Evolutionary conservation across 768 basidiomycete genomes (phyloP), one percentile per base, ranked within the genome.

Genomic region (Dacryopinax primogenitus): DNA sequence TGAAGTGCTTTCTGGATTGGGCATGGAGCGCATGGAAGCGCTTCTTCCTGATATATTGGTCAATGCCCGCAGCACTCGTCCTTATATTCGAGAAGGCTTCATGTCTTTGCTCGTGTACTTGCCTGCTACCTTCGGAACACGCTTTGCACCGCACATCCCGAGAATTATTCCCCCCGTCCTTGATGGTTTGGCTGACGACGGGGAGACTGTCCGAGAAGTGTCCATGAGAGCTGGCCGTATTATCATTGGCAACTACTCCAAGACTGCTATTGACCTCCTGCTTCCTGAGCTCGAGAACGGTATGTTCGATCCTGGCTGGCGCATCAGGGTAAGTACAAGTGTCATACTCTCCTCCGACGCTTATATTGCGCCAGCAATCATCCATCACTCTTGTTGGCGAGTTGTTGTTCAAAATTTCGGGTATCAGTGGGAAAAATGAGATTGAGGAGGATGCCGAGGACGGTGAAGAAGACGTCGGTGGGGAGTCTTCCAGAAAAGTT

Each of bases 201-300:
- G 96, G 70, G 96, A 97, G 77, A 92, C 88, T 71, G 96, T 98
- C 11, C 82, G 95, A 28, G 94, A 98, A 68, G 94, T 95, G 12
- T 93, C 95, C 3, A 97, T 98, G 94, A 84, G 91, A 35, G 94
- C 95, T n/a, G 94, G 95, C 65, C 82, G 96, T 68, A 98, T 98
- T 92, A 87, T 98, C 69, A 90, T 99, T 68, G 87, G 85, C 66
- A 96, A 94, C 74, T 97, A 98, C 77, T 88, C 93, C 12, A 84
- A 70, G 71, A 90, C 85, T 72, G 95, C 95, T 3, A 91, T 98
- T 65, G 95, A 98, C 68, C 79, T 99, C 26, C 80, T 99, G 21
- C 78, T 99, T 7, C 96, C 95, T 0, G 93, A 97, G 74, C 83
- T 98, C 37, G 93, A 98, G 74, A 83, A 80, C 35, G 92, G 93